phyloP scores from a whole-genome alignment of 805 yeast genomes.

The Starmerella roubikii region DNA sequence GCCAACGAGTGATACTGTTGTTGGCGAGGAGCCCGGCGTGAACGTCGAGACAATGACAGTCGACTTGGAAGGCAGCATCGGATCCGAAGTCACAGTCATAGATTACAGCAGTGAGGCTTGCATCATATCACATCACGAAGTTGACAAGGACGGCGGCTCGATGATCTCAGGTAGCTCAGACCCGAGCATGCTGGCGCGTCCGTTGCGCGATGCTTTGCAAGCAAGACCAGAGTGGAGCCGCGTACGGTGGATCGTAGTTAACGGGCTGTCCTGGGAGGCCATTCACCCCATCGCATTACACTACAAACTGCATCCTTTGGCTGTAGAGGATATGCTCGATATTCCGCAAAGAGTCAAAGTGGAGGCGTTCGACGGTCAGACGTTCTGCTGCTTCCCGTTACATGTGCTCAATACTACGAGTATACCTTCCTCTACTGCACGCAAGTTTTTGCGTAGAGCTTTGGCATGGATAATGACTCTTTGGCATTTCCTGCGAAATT shows the following conservation, averaged over 20 bases:
- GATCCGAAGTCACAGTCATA: conserved; percentile 40
- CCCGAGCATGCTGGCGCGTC: neutral
- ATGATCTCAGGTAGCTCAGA: conserved; percentile 14
- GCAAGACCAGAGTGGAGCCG: conserved; percentile 35
- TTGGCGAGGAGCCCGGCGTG: conserved; percentile 50
- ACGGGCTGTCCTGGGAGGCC: conserved; percentile 51
- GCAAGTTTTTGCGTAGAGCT: neutral
- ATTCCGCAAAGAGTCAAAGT: conserved; percentile 47
- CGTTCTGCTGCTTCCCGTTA: conserved; percentile 44
- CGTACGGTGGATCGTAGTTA: conserved; percentile 45
- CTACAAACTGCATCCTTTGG: conserved; percentile 39
- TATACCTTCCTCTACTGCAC: conserved; percentile 10
- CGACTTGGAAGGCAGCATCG: conserved; percentile 34
- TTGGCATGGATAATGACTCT: neutral
- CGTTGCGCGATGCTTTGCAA: conserved; percentile 21
- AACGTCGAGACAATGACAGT: conserved; percentile 40
- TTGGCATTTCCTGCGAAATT: neutral
- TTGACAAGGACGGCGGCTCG: conserved; percentile 23
- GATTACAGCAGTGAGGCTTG: conserved; percentile 37
- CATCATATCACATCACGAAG: conserved; percentile 33
- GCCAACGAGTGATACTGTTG: conserved; percentile 7
- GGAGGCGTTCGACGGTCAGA: conserved; percentile 38
- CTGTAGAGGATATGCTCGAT: conserved; percentile 51
- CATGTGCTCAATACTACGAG: conserved; percentile 32
- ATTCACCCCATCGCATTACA: conserved; percentile 34